Base-by-base conservation (phyloP, 108 stramenopile genomes). In the Mediolabrus comicus region DNA sequence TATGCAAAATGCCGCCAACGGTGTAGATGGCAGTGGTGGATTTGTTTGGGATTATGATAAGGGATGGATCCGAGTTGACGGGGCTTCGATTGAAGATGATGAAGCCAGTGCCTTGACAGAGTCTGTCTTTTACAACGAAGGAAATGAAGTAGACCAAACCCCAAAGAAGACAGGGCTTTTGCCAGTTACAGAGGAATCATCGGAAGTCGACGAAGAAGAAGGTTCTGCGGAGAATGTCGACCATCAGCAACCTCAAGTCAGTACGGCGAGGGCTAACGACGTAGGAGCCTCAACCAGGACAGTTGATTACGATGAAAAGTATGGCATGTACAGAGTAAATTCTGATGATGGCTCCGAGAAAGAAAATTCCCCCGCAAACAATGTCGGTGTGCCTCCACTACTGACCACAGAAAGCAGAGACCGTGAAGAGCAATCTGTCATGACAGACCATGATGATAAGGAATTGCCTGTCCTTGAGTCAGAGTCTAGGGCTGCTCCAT, bases 1-100 rank as follows among this genome's bases (percentile, higher is more conserved):
- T 11, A 91, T 91, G 90, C 83, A 84, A 75, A 86, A 73, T 24
- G 90, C 87, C 4, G 78, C 83, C 5, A 74, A 83, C 1, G 57
- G 55, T 17, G 49, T 88, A 28, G 49, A 54, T 24, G 75, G 65
- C 49, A 70, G 66, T 25, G 78, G 62, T 25, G 75, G 80, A 16
- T 49, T 49, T 22, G 33, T 63, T 9, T 91, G 90, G 90, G 74
- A 91, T 81, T 87, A 84, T n/a, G 74, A 83, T 24, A 60, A 60
- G 17, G 90, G 90, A 35, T 92, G 86, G 88, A 62, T 68, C 6
- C 74, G 69, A 28, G 73, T 74, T 11, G 67, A 75, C 24, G 61
- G 56, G 8, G 66, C 28, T 25, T 32, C 52, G 3, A 52, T 53
- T 25, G 61, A 65, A 54, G 61, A 71, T 39, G 75, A 79, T 51